Percentiles rank a stretch among this genome's conserved stretches.
These are phyloP conservation scores for Gossypium schwendimanii DNA, from an alignment of 441 rosid species.

Conservation along the genomic window DNA sequence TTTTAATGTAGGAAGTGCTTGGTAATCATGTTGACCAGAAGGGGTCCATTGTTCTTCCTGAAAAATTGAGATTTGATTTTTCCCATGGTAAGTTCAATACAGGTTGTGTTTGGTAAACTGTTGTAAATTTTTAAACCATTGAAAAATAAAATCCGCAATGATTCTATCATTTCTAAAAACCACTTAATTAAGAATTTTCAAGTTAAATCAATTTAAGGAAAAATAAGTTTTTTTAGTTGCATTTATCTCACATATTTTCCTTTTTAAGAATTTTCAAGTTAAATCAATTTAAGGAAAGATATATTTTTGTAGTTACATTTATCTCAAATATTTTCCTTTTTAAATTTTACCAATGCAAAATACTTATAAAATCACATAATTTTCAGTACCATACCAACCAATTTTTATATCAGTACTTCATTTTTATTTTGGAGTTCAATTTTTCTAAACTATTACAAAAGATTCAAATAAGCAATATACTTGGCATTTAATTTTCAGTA, in stretches of 20 bases:
- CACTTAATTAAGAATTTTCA: neutral
- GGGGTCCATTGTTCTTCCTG: slow-evolving; percentile 96
- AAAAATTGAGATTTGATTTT: slow-evolving; percentile 91
- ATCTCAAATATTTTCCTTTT: neutral
- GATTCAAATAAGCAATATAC: neutral
- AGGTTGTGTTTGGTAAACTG: neutral
- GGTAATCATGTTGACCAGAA: slow-evolving; percentile 97
- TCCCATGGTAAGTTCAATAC: slow-evolving; percentile 64
- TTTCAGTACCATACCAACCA: neutral
- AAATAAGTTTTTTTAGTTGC: neutral
- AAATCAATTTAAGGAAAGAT: neutral
- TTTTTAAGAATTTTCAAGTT: too few relatives aligned
- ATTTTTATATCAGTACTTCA: neutral
- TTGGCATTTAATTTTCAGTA: neutral
- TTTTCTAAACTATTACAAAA: neutral
- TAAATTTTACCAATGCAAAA: neutral
- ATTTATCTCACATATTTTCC: neutral
- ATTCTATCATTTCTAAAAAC: neutral
- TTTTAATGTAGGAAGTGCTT: slow-evolving; percentile 68
- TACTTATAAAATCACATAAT: neutral
- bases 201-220: neutral
- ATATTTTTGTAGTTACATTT: neutral
- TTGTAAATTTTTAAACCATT: neutral
- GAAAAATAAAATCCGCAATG: neutral
- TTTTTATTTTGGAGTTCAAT: neutral